Base-by-base conservation (phyloP, 1,139 yeast species). In the Sugiyamaella castrensis region DNA sequence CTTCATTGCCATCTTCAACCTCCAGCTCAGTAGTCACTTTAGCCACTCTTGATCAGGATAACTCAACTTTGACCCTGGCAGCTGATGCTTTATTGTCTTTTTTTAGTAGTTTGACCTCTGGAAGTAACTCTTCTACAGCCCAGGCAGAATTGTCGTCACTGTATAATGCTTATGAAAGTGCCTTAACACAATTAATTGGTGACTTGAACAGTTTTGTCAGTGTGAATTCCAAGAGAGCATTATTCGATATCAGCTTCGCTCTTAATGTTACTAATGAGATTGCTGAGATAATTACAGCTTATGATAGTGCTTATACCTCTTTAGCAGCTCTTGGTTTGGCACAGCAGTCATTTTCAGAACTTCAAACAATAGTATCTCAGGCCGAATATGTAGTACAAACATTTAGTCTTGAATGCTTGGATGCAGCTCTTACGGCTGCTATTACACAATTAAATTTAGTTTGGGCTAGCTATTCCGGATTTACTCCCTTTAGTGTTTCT, bases 191-290 rank as follows among this genome's bases (percentile, higher is more conserved):
- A 12, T 19, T n/a, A 15, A 36, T 26, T 32, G n/a, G 19, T 36
- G 40, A 28, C 36, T 40, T 9, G 30, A 38, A 7, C 43, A 39
- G 10, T 35, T 38, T 13, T 32, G 44, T 26, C 39, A 41, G 16
- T 16, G 43, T 24, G 40, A 45, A 40, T 40, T 48, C 12, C 12
- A 16, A 29, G 24, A 19, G 24, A 19, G 5, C 3, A 19, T 19
- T 5, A 19, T 19, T 19, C 24, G 24, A 19, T 19, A 19, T 5
- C 24, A 19, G 24, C 5, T 19, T 19, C 24, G 43, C 49, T 37
- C 46, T 37, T 45, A 38, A 42, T 31, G 38, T n/a, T 37, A 38
- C 13, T 40, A 13, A 26, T 10, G 28, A 31, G 38, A 30, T 36
- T 37, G 47, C 46, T 35, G 24, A n/a, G 11, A 27, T 24, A 15